Evolutionary conservation across 495 filamentous ascomycete genomes (phyloP).

Genomic region (Saxispiralis lemnorum): DNA sequence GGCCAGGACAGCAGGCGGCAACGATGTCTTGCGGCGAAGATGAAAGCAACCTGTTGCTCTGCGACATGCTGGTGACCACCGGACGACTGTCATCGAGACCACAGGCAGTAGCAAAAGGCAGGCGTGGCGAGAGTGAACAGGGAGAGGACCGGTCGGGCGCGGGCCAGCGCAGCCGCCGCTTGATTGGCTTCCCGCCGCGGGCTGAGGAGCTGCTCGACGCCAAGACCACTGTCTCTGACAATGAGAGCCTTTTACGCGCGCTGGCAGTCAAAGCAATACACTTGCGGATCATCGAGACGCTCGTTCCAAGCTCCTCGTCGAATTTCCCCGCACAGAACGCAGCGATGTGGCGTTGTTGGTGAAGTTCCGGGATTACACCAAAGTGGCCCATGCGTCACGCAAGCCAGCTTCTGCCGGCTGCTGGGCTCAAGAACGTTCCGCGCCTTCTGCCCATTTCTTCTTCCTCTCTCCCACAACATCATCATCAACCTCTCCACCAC

Average conservation of each 20-base stretch:
- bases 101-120: too few species aligned
- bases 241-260: too few species aligned
- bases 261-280: not conserved
- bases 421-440: not conserved
- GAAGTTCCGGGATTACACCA: not conserved
- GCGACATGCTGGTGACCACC: too few species aligned
- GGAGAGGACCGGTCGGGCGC: too few species aligned
- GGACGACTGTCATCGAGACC: too few species aligned
- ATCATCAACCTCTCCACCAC: constrained; percentile 10
- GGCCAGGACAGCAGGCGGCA: not conserved
- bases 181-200: too few species aligned
- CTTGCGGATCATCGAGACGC: constrained; percentile 3
- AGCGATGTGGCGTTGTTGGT: not conserved
- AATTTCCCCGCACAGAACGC: not conserved
- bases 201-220: too few species aligned
- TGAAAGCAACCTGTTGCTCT: too few species aligned
- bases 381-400: not conserved
- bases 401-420: not conserved
- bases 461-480: constrained; percentile 6
- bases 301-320: constrained; percentile 5
- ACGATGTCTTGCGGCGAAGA: not conserved
- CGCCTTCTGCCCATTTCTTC: constrained; percentile 3
- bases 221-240: too few species aligned
- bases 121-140: too few species aligned
- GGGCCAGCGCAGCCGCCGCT: too few species aligned